phyloP scores from a whole-genome alignment of 345 rosid genomes.

The Linum lewisii region DNA sequence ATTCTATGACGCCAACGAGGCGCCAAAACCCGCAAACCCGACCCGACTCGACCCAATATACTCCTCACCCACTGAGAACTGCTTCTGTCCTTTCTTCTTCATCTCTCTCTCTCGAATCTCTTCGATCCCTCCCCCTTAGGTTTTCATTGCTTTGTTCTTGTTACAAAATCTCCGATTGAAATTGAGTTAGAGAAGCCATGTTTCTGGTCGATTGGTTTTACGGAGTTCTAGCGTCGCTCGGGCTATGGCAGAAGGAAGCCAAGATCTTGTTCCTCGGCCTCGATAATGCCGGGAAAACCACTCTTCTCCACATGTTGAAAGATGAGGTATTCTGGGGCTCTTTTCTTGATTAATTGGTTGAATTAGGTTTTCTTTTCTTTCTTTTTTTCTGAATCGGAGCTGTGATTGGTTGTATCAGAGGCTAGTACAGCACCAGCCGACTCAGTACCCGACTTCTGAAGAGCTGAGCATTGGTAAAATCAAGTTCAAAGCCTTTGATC shows the following conservation, averaged over 20 bases:
- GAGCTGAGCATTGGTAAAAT: slow-evolving; percentile 9
- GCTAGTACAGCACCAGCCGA: slow-evolving; percentile 1
- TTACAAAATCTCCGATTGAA: no score
- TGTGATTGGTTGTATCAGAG: background rate
- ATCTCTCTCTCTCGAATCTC: background rate
- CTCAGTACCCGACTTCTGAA: slow-evolving; percentile 8
- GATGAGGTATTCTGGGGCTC: background rate
- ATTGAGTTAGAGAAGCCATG: background rate
- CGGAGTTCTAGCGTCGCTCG: slow-evolving; percentile 1
- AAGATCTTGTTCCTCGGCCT: slow-evolving; percentile 7
- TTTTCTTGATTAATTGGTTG: no score
- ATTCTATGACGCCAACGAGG: background rate
- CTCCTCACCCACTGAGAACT: background rate
- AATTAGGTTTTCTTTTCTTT: background rate
- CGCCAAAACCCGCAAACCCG: background rate
- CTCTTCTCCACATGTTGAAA: slow-evolving; percentile 5
- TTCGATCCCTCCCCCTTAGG: background rate
- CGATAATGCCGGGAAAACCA: slow-evolving; percentile 6
- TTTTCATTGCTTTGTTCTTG: no score
- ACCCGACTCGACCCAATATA: background rate
- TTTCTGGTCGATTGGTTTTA: slow-evolving; percentile 5
- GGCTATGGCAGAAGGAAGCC: slow-evolving; percentile 6
- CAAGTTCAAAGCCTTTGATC: slow-evolving; percentile 9
- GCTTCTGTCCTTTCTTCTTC: background rate
- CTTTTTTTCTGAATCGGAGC: background rate